phyloP scores from a whole-genome alignment of 1,284 basidiomycete genomes.

The Ustilago loliicola region DNA sequence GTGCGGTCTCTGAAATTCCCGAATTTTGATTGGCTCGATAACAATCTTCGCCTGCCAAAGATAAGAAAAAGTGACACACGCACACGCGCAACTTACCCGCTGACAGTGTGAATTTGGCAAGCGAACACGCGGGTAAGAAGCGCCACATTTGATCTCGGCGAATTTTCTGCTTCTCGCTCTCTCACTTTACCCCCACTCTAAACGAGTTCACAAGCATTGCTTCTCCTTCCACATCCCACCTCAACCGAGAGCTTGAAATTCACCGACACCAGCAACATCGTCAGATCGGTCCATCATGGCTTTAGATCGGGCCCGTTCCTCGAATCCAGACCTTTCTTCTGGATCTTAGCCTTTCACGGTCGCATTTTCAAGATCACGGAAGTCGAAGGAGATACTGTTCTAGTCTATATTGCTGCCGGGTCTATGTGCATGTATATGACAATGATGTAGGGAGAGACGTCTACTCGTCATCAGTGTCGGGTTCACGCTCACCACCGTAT shows the following conservation, averaged over 20 bases:
- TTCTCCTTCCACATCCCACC: background rate
- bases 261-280: background rate
- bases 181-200: background rate
- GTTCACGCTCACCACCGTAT: slow-evolving; percentile 67
- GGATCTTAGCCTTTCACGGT: background rate
- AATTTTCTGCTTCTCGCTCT: background rate
- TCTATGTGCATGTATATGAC: slow-evolving; percentile 12
- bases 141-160: slow-evolving; percentile 9
- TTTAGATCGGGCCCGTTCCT: background rate
- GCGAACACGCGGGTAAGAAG: slow-evolving; percentile 9
- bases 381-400: background rate
- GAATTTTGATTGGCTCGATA: slow-evolving; percentile 38
- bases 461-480: slow-evolving; percentile 68
- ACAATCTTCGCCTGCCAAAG: background rate
- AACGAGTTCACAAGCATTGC: background rate
- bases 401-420: slow-evolving; percentile 10
- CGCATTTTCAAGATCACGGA: too few relatives aligned
- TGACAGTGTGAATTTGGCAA: background rate
- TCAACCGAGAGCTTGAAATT: background rate
- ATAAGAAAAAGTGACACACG: slow-evolving; percentile 10
- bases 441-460: background rate
- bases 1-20: slow-evolving; percentile 5
- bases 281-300: background rate
- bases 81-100: background rate
- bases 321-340: background rate